Conservation (phyloP, 306 rosid species). For the Cucurbita argyrosperma region DNA sequence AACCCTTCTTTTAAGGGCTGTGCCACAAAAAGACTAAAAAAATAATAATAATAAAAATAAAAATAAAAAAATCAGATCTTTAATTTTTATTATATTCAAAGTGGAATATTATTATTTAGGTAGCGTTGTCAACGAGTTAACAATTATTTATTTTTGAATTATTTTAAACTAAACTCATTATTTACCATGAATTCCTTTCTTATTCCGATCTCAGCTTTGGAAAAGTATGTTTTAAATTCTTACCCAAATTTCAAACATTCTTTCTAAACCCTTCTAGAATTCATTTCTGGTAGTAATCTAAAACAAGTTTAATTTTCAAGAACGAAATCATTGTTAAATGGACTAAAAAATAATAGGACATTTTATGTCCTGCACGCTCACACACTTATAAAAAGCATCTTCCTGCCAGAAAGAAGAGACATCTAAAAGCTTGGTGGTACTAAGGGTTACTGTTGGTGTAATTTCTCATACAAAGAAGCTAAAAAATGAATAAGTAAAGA, state of each 20-base stretch:
- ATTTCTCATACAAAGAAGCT: neutral
- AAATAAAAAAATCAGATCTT: neutral
- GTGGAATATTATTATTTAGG: neutral
- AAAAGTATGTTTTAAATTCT: neutral
- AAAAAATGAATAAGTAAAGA: neutral
- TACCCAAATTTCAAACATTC: neutral
- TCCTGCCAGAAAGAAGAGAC: neutral
- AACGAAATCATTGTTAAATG: neutral
- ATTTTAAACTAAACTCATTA: neutral
- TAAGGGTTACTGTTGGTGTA: neutral
- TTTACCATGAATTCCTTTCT: neutral
- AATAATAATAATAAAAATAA: neutral
- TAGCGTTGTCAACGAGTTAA: neutral
- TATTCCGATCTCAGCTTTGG: neutral
- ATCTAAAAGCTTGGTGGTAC: neutral
- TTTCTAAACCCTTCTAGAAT: neutral
- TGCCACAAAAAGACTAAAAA: constrained; percentile 13
- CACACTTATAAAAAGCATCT: neutral
- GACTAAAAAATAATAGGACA: neutral
- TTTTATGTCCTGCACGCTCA: neutral
- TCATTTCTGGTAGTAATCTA: neutral
- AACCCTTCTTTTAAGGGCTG: constrained; percentile 42
- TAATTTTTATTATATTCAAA: neutral
- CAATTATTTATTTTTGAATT: neutral
- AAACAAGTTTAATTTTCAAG: neutral